Conservation (phyloP, 2,329 filamentous ascomycete species). For the Alternaria gaisen region DNA sequence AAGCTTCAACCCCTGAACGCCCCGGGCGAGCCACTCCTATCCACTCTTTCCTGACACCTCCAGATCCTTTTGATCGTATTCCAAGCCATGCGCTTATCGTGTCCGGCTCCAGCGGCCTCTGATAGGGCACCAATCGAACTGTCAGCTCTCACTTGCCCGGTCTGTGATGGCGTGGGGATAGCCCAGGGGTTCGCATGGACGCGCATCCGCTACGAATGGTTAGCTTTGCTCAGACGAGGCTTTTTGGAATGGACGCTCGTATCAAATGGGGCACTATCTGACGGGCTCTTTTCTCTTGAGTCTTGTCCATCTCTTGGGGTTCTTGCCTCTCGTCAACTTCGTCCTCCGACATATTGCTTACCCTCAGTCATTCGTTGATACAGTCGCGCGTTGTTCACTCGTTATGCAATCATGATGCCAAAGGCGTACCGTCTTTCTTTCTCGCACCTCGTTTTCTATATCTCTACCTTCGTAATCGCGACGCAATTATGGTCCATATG, state of each 20-base stretch:
- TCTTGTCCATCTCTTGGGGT: conserved; percentile 30
- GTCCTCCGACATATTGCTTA: conserved; percentile 14
- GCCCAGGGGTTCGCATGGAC: conserved; percentile 25
- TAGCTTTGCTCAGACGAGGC: conserved; percentile 25
- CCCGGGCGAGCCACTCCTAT: conserved; percentile 27
- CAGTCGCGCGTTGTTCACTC: conserved; percentile 23
- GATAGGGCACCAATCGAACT: conserved; percentile 18
- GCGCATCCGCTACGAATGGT: conserved; percentile 25
- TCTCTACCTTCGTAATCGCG: conserved; percentile 41
- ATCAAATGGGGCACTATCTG: conserved; percentile 18
- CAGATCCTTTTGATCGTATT: conserved; percentile 29
- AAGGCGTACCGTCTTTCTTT: conserved; percentile 41
- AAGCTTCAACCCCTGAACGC: conserved; percentile 20
- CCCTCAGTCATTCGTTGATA: conserved; percentile 9
- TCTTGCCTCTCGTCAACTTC: conserved; percentile 22
- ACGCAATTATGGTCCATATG: conserved; percentile 42
- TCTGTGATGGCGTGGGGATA: conserved; percentile 22
- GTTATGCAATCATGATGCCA: conserved; percentile 46
- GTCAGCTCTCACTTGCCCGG: conserved; percentile 23
- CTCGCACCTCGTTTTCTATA: conserved; percentile 39
- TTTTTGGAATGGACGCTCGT: conserved; percentile 23
- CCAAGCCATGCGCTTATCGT: conserved; percentile 28
- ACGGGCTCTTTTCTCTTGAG: conserved; percentile 22
- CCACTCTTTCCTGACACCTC: conserved; percentile 20
- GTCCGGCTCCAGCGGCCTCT: conserved; percentile 13